Evolutionary conservation across 805 yeast genomes (phyloP), one percentile per base, ranked within the genome.

Genomic region (Wickerhamiella brachini): DNA sequence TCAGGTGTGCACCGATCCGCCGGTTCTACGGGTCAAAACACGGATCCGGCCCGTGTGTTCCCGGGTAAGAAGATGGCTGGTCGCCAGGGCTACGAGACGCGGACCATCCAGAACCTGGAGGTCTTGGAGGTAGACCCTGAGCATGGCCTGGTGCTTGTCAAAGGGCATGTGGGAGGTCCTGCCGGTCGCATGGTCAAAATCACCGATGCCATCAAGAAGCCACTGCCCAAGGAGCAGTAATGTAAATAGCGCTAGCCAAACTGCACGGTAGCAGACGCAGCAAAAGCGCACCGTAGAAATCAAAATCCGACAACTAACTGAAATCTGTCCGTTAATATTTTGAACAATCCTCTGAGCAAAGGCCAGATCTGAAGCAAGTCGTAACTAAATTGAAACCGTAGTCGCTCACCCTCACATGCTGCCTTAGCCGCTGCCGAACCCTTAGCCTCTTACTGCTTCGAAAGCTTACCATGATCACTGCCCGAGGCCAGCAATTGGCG

Each of bases 61-160:
- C 97, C 97, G 15, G 97, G 97, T 22, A 89, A 86, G 71, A 90
- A 88, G 70, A 90, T 93, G 98, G 95, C 97, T 38, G 98, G 98
- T 57, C 85, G 85, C 67, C 83, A 89, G 93, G 98, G 98, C 58
- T 81, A 78, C 55, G 74, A 77, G 51, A 73, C 72, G 59, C 76
- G 78, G 54, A 90, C 97, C 3, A 77, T 80, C 23, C 84, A 80
- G 65, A 89, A 87, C 65, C 73, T 80, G 23, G 75, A 81, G 63
- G 81, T 93, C 21, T 71, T 93, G 62, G 84, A 83, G 63, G 82
- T 82, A 10, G 89, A 85, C 65, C 87, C 82, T 45, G 88, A 77
- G 49, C 79, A 81, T 51, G 95, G 95, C 10, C 80, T 86, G 51
- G 71, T 93, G 48, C 71, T 89, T 49, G 81, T 89, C 45, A 85